phyloP scores from a whole-genome alignment of 306 rosid genomes.

The Quercus engelmannii region DNA sequence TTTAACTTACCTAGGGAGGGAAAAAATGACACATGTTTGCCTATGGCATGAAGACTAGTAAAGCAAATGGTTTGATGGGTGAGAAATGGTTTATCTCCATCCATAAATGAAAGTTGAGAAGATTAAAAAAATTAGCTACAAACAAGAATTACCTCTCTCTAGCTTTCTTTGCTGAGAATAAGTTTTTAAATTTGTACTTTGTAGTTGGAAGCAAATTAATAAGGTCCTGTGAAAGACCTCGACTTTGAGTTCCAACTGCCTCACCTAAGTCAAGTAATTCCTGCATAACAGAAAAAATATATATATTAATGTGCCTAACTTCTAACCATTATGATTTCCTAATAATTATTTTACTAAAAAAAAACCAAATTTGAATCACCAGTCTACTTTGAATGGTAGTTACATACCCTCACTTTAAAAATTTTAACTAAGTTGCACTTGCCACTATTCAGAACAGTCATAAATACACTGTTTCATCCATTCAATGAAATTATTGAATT shows the following conservation, averaged over 20 bases:
- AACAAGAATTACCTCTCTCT: constrained; percentile 57
- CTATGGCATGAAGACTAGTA: background rate
- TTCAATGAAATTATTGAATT: background rate
- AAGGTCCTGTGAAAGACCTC: constrained; percentile 80
- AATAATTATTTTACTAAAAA: constrained; percentile 12
- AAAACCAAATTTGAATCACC: constrained; percentile 6
- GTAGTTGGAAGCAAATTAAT: constrained; percentile 77
- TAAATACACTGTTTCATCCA: background rate
- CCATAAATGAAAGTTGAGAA: background rate
- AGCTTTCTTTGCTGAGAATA: constrained; percentile 68
- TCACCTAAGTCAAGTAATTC: constrained; percentile 85
- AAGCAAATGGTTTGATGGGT: background rate
- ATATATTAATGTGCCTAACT: background rate
- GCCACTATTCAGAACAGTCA: background rate
- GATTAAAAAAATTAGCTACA: background rate
- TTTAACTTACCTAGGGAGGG: background rate
- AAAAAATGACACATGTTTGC: background rate
- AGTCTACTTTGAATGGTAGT: constrained; percentile 2
- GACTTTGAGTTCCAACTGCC: constrained; percentile 80
- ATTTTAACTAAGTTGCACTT: background rate
- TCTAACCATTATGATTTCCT: constrained; percentile 11
- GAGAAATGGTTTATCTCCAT: background rate
- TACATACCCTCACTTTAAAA: background rate
- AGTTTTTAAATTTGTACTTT: constrained; percentile 57
- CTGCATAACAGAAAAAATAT: constrained; percentile 31